Evolutionary conservation across 257 asterid genomes (phyloP).

Genomic region (Ligustrum vulgare): DNA sequence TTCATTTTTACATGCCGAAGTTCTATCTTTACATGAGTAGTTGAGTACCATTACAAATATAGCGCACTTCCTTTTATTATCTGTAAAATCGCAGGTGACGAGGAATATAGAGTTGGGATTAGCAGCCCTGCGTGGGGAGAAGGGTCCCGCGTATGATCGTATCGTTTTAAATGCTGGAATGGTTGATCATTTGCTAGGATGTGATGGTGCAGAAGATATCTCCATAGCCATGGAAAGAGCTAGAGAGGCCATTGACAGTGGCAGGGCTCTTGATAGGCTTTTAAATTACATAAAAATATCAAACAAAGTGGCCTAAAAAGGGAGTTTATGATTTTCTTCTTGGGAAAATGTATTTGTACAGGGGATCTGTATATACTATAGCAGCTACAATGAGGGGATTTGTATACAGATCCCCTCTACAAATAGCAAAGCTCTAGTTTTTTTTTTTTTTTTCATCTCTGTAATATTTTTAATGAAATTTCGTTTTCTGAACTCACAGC

Average conservation of each 20-base stretch:
- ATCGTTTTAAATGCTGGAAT: slow-evolving; percentile 84
- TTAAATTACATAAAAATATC: slow-evolving; percentile 70
- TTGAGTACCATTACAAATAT: neutral
- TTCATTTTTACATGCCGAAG: too few relatives aligned
- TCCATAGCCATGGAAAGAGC: slow-evolving; percentile 76
- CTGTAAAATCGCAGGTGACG: slow-evolving; percentile 44
- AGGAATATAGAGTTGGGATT: slow-evolving; percentile 85
- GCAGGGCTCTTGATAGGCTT: slow-evolving; percentile 73
- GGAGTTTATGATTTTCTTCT: neutral
- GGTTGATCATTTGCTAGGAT: slow-evolving; percentile 89
- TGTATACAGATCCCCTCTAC: too few relatives aligned
- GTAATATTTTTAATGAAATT: too few relatives aligned
- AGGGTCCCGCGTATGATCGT: slow-evolving; percentile 88
- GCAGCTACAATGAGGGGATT: too few relatives aligned
- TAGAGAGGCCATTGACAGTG: slow-evolving; percentile 88
- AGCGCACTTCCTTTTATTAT: neutral
- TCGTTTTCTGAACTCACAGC: neutral
- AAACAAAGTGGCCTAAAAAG: slow-evolving; percentile 36
- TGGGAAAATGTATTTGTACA: too few relatives aligned
- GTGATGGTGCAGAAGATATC: slow-evolving; percentile 88
- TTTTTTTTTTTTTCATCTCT: neutral
- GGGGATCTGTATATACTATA: too few relatives aligned
- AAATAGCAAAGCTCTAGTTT: too few relatives aligned
- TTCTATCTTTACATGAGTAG: neutral
- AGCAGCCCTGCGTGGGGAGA: slow-evolving; percentile 82